phyloP scores from a whole-genome alignment of 306 rosid genomes.

The Cicer chorassanicum region DNA sequence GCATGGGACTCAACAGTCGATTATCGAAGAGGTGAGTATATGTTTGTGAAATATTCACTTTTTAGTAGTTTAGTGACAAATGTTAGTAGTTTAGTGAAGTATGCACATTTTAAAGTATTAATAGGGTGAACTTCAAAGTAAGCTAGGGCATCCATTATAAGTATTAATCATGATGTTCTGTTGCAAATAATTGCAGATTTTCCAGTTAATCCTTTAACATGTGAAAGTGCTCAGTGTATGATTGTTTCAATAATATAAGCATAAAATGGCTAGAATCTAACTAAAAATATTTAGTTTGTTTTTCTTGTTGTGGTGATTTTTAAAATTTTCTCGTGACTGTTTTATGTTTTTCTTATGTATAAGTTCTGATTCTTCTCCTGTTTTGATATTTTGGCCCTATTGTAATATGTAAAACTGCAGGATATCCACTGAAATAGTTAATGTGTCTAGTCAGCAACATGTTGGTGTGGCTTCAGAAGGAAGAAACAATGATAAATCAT shows the following conservation, averaged over 20 bases:
- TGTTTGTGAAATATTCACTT: constrained; percentile 31
- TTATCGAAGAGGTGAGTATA: constrained; percentile 71
- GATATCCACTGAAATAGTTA: constrained; percentile 76
- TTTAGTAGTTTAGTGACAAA: neutral
- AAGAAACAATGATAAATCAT: constrained; percentile 64
- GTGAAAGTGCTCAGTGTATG: neutral
- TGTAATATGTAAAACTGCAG: constrained; percentile 53
- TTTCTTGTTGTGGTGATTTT: neutral
- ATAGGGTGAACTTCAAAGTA: constrained; percentile 12
- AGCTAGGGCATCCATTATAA: neutral
- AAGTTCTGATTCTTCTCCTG: constrained; percentile 12
- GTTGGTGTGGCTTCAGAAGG: constrained; percentile 62
- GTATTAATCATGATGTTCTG: constrained; percentile 23
- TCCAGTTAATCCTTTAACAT: constrained; percentile 14
- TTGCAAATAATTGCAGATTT: constrained; percentile 1
- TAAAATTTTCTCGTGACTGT: neutral
- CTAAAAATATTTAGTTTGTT: neutral
- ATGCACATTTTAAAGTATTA: constrained; percentile 10
- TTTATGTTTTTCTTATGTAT: constrained; percentile 11
- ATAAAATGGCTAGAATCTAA: constrained; percentile 1
- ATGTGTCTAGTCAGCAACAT: constrained; percentile 68
- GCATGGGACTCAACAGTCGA: constrained; percentile 65
- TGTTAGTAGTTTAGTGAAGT: constrained; percentile 2
- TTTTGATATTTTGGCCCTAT: constrained; percentile 37
- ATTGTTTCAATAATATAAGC: neutral